Percentiles rank a stretch among this genome's conserved stretches.
These are phyloP conservation scores for Aureobasidium sp. DNA, from an alignment of 2,329 filamentous ascomycete genomes.

Conservation along the genomic window DNA sequence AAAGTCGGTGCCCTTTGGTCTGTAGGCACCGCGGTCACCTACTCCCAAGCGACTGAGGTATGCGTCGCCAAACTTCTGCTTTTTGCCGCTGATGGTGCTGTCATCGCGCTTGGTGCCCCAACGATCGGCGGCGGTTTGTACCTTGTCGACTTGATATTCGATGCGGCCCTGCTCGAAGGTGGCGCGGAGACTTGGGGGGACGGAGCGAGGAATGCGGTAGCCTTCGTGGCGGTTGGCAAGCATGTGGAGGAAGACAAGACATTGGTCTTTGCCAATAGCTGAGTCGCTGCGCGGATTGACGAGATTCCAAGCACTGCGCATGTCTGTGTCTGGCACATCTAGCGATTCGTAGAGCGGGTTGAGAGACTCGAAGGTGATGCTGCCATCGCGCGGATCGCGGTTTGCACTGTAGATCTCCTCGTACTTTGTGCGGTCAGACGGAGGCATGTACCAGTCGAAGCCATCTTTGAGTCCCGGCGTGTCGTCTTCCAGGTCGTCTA, in stretches of 20 bases:
- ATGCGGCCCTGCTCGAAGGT: slow-evolving; percentile 95
- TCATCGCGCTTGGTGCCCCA: slow-evolving; percentile 77
- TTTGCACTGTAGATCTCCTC: slow-evolving; percentile 95
- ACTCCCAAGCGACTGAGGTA: slow-evolving; percentile 84
- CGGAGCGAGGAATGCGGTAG: slow-evolving; percentile 81
- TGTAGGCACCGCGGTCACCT: slow-evolving; percentile 66
- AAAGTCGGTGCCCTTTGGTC: slow-evolving; percentile 83
- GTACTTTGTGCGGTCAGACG: slow-evolving; percentile 83
- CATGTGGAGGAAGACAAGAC: slow-evolving; percentile 90
- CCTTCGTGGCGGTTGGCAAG: slow-evolving; percentile 94
- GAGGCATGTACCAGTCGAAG: slow-evolving; percentile 99
- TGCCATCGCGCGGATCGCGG: slow-evolving; percentile 68
- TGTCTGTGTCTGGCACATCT: slow-evolving; percentile 65
- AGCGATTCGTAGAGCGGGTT: slow-evolving; percentile 77
- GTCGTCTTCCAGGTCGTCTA: slow-evolving; percentile 69
- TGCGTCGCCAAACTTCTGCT: slow-evolving; percentile 95
- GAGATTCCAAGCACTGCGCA: slow-evolving; percentile 91
- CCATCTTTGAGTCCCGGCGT: slow-evolving; percentile 81
- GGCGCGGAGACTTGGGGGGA: slow-evolving; percentile 81
- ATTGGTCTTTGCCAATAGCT: slow-evolving; percentile 88
- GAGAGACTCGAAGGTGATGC: slow-evolving; percentile 63
- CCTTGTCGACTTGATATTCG: slow-evolving; percentile 83
- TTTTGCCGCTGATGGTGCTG: slow-evolving; percentile 73
- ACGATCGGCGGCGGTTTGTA: slow-evolving; percentile 52
- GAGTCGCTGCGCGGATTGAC: slow-evolving; percentile 81